These are phyloP conservation scores for Pythium graminicola DNA, from an alignment of 352 stramenopile genomes.

Conservation along the genomic window DNA sequence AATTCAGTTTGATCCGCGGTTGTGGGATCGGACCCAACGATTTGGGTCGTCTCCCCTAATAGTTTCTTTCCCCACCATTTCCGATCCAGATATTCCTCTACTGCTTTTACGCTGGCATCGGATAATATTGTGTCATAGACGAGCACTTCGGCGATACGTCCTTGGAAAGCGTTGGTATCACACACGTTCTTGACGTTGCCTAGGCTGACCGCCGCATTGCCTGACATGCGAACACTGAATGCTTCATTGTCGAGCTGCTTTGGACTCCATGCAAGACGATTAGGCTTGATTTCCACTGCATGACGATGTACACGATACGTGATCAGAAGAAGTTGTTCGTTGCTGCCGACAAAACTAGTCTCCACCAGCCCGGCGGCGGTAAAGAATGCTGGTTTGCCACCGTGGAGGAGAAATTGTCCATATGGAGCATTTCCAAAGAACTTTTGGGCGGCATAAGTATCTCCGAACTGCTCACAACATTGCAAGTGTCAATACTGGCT, in stretches of 20 bases:
- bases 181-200: constrained; percentile 48
- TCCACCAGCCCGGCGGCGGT: constrained; percentile 40
- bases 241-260: background rate
- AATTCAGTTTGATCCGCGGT: background rate
- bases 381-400: constrained; percentile 49
- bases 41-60: background rate
- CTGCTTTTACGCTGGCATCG: constrained; percentile 20
- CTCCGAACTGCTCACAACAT: constrained; percentile 22
- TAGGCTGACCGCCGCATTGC: constrained; percentile 41
- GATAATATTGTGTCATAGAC: constrained; percentile 42
- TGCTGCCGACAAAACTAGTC: constrained; percentile 14
- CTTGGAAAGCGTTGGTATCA: constrained; percentile 56
- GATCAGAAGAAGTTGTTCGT: constrained; percentile 31
- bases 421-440: constrained; percentile 69
- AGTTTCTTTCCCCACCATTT: constrained; percentile 40
- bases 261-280: constrained; percentile 19
- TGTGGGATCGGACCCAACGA: too few species aligned
- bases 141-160: constrained; percentile 45
- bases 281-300: constrained; percentile 39
- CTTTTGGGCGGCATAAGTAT: constrained; percentile 44
- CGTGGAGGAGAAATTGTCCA: constrained; percentile 56
- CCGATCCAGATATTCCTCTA: constrained; percentile 39
- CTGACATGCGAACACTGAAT: constrained; percentile 32
- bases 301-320: constrained; percentile 40
- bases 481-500: too few species aligned